Evolutionary conservation across 2,329 filamentous ascomycete species (phyloP).

Genomic region (Pseudocercospora cruenta): DNA sequence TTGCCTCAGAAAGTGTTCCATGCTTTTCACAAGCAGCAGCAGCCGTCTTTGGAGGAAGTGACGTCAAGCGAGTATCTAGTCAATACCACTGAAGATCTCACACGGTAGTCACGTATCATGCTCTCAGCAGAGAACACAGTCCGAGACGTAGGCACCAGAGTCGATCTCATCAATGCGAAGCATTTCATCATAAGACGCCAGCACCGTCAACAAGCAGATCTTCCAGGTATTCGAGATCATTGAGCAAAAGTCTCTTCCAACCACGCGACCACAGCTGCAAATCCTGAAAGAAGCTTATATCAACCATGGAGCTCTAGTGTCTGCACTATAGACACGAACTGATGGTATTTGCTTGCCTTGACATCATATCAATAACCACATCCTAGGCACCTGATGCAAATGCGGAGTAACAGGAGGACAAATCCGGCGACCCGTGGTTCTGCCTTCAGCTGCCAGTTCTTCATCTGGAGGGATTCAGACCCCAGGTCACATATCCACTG

Average conservation of each 20-base stretch:
- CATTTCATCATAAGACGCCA: background rate
- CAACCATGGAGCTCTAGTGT: background rate
- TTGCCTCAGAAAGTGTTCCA: background rate
- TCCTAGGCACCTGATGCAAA: background rate
- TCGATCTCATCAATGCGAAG: background rate
- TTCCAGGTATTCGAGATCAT: background rate
- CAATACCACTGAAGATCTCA: background rate
- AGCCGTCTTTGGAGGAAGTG: background rate
- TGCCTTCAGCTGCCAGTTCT: background rate
- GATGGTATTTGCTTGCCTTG: background rate
- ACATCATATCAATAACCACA: background rate
- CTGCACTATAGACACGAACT: background rate
- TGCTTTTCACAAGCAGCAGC: background rate
- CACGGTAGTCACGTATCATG: background rate
- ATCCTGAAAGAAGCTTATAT: conserved; percentile 4
- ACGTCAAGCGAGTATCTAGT: background rate
- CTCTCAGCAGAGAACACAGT: background rate
- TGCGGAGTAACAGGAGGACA: background rate
- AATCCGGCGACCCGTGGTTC: background rate
- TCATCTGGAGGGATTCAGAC: background rate
- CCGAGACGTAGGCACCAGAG: background rate
- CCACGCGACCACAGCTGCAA: background rate
- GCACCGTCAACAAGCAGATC: background rate
- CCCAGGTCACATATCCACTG: background rate
- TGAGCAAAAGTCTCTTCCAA: background rate